A percentile compares a stretch with the other conserved stretches of the same genome.
Conservation (phyloP, 2,329 filamentous ascomycete species). For the Capronia epimyces region DNA sequence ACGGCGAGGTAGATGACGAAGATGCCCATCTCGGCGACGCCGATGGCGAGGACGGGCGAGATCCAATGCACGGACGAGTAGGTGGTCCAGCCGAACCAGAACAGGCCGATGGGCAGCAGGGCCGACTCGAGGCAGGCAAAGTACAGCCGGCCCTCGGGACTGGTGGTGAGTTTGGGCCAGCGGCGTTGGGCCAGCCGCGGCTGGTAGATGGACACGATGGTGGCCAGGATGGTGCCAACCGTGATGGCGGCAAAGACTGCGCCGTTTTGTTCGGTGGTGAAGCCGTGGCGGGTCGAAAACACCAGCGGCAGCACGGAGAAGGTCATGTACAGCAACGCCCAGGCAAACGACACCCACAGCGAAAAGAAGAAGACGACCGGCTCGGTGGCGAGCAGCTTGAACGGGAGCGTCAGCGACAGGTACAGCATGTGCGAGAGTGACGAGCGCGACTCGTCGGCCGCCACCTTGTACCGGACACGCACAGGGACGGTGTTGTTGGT, state of each 20-base stretch:
- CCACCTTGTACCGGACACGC: constrained; percentile 25
- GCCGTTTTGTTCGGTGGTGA: constrained; percentile 62
- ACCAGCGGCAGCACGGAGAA: constrained; percentile 76
- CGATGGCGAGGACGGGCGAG: constrained; percentile 63
- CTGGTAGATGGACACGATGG: constrained; percentile 64
- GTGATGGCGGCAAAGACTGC: constrained; percentile 70
- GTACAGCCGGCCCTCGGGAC: constrained; percentile 74
- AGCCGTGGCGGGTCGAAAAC: constrained; percentile 62
- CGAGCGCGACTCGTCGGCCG: constrained; percentile 23
- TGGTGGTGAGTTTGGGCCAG: constrained; percentile 35
- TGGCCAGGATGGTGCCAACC: constrained; percentile 61
- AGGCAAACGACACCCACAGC: constrained; percentile 82
- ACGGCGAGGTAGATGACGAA: constrained; percentile 80
- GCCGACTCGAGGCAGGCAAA: constrained; percentile 72
- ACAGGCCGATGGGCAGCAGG: constrained; percentile 72
- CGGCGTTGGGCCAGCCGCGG: constrained; percentile 41
- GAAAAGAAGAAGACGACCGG: constrained; percentile 68
- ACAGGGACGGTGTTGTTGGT: not conserved
- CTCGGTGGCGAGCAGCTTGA: constrained; percentile 55
- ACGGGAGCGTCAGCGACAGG: constrained; percentile 24
- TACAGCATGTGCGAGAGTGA: constrained; percentile 26
- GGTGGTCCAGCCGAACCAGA: constrained; percentile 69
- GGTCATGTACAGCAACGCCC: constrained; percentile 81
- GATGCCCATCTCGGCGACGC: constrained; percentile 75
- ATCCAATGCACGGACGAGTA: constrained; percentile 61